A percentile compares a stretch with the other conserved stretches of the same genome.
phyloP scores from a whole-genome alignment of 352 stramenopile species.

The Globisporangium canariense region DNA sequence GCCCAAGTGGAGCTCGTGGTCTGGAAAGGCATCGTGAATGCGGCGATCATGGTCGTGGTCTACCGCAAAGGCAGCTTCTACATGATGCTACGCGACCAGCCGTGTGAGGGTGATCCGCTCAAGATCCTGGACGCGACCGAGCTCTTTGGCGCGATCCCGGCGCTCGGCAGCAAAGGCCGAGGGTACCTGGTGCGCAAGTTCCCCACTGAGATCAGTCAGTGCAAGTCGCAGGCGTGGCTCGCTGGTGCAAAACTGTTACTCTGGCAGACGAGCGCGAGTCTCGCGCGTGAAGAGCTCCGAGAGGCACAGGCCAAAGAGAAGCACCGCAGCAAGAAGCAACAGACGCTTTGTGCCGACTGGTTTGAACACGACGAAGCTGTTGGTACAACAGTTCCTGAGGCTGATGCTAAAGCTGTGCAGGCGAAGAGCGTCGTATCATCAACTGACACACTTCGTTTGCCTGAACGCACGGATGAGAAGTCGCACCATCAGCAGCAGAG shows the following conservation, averaged over 20 bases:
- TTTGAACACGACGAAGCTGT: constrained; percentile 21
- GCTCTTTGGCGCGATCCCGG: constrained; percentile 44
- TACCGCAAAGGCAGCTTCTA: constrained; percentile 53
- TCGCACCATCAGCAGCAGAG: not conserved
- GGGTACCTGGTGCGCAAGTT: constrained; percentile 55
- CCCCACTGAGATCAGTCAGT: constrained; percentile 9
- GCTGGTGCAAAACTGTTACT: constrained; percentile 47
- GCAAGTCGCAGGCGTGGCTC: constrained; percentile 32
- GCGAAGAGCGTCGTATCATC: not conserved
- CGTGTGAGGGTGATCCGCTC: constrained; percentile 20
- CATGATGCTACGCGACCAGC: constrained; percentile 32
- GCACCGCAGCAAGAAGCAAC: constrained; percentile 2
- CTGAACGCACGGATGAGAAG: constrained; percentile 1
- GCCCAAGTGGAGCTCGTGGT: constrained; percentile 38
- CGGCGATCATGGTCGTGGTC: constrained; percentile 46
- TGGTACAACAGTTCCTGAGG: not conserved
- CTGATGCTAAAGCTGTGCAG: not conserved
- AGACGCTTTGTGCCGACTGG: constrained; percentile 32
- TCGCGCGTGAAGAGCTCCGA: constrained; percentile 42
- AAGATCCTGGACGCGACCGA: constrained; percentile 29
- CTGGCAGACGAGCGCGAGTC: constrained; percentile 54
- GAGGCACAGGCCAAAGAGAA: constrained; percentile 31
- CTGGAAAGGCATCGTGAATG: constrained; percentile 60
- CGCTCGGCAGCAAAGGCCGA: constrained; percentile 40
- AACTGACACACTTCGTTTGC: not conserved